Base-by-base conservation (phyloP, 306 rosid genomes). In the Glycine soja region DNA sequence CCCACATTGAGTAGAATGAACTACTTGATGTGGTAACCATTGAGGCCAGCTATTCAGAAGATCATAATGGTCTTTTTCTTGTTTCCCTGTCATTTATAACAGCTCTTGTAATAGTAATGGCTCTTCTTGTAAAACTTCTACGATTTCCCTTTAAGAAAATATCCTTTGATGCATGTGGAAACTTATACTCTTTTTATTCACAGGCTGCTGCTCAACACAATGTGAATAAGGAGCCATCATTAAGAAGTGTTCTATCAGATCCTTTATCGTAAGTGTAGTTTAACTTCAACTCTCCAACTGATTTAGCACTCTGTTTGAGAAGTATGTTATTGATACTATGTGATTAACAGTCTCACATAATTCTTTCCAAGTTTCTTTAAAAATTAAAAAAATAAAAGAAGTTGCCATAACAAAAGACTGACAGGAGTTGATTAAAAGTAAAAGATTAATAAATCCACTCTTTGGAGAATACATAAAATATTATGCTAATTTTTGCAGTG, bases 221-320 rank as follows among this genome's bases (percentile, higher is more conserved):
- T 86, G 81, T 80, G 81, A 95, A 77, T 52, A 92, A 88, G 86
- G 99, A 95, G 18, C 88, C 91, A 30, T 93, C 99, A 19, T 74
- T 95, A 79, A 87, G 98, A 89, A 93, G 97, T 76, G 93, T 93
- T 87, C 91, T 95, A 70, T 95, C 99, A 32, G 99, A 95, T 86
- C 89, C 97, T 69, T 45, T 93, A 76, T 91, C 98, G 99, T 96
- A 87, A 96, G 99, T 81, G 74, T 61, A 24, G 68, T 90, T 74
- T 73, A 83, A 77, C 53, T 74, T 67, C 54, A 18, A 56, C 58
- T 50, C 15, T 54, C 50, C 8, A 70, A 43, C 48, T 77, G 61
- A 65, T 72, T 54, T 48, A 65, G 77, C 76, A 64, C 19, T 81
- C 65, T 59, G 8, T 74, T 13, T 57, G 51, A 81, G 76, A 50